Percentiles rank a stretch among this genome's conserved stretches.
Conservation (phyloP, 1,139 yeast genomes). For the Pneumocystis oryctolagi region DNA sequence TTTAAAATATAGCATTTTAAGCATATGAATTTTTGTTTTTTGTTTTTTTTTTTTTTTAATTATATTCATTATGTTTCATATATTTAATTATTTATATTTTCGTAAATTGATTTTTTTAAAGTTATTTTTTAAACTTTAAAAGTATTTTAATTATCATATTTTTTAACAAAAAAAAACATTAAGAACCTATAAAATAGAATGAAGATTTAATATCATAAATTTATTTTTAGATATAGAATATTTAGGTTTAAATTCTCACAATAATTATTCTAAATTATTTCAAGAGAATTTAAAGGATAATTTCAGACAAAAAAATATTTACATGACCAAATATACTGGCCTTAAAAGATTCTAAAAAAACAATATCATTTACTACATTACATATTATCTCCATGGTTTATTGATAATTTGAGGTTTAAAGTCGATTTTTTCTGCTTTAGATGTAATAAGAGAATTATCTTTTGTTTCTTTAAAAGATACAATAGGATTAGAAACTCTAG, state of each 20-base stretch:
- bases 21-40: neutral
- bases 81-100: too few relatives aligned
- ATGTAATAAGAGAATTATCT: neutral
- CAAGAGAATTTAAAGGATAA: neutral
- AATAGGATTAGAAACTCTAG: neutral
- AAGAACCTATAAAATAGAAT: neutral
- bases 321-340: neutral
- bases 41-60: neutral
- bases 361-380: neutral
- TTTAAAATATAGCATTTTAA: neutral
- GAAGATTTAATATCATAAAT: neutral
- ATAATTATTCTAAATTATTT: neutral
- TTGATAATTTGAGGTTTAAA: neutral
- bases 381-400: constrained; percentile 1
- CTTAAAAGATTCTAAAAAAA: neutral
- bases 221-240: neutral
- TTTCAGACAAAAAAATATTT: neutral
- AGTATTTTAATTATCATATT: too few relatives aligned
- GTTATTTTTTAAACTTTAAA: too few relatives aligned
- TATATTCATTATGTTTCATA: neutral
- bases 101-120: too few relatives aligned
- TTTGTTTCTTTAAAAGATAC: neutral
- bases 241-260: neutral
- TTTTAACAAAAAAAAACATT: neutral
- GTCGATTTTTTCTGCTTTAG: neutral